Percentiles rank a stretch among this genome's conserved stretches.
phyloP scores from a whole-genome alignment of 2,329 filamentous ascomycete species.

The Talaromyces pinophilus region DNA sequence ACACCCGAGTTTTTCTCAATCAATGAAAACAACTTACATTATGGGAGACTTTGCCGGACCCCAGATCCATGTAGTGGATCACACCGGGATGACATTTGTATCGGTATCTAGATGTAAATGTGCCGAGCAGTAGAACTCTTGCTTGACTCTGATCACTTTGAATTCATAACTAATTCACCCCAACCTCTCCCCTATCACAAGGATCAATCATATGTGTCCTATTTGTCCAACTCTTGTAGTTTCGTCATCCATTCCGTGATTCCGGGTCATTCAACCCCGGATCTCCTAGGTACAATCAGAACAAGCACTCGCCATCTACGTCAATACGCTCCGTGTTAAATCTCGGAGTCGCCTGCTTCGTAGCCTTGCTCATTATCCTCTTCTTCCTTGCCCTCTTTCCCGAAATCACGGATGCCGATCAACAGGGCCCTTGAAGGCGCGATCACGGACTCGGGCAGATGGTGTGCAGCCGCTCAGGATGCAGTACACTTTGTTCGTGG shows the following conservation, averaged over 20 bases:
- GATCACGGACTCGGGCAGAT: too few species aligned
- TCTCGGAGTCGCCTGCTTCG: too few species aligned
- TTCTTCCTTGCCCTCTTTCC: too few species aligned
- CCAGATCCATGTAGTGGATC: not conserved
- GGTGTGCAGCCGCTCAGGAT: too few species aligned
- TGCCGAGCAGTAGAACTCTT: not conserved
- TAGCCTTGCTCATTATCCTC: too few species aligned
- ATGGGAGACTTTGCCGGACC: not conserved
- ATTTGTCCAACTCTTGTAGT: not conserved
- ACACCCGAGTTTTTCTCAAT: not conserved
- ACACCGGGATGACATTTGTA: too few species aligned
- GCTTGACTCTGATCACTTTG: not conserved
- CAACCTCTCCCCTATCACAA: not conserved
- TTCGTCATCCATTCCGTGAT: slow-evolving; percentile 33
- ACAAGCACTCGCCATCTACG: not conserved
- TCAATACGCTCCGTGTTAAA: not conserved
- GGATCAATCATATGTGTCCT: not conserved
- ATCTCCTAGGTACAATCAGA: not conserved
- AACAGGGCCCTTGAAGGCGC: too few species aligned
- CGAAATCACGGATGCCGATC: too few species aligned
- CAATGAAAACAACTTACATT: not conserved
- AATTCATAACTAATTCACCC: too few species aligned
- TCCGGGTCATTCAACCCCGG: not conserved
- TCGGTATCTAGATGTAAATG: not conserved
- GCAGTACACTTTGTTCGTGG: too few species aligned